Evolutionary conservation across 2,329 filamentous ascomycete genomes (phyloP), one percentile per base, ranked within the genome.

Genomic region (Piedraia hortae): DNA sequence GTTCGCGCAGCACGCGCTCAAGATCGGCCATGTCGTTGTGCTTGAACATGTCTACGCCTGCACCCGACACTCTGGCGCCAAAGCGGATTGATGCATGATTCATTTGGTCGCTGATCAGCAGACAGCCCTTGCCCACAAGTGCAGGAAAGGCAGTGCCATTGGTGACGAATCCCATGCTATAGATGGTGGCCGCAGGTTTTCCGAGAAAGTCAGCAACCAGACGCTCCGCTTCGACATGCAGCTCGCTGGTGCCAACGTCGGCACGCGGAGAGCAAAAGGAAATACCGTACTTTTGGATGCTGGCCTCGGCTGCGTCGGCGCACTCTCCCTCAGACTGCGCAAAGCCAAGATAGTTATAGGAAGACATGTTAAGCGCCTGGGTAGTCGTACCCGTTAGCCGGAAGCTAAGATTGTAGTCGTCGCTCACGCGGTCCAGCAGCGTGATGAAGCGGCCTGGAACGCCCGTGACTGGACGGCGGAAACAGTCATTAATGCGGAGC

Each of bases 261-360:
- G 62, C 63, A 25, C 82, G 66, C 15, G 80, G 67, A 43, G 80
- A 89, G 43, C 67, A 68, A 34, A 69, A 61, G 37, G 67, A 72
- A 31, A 93, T 63, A 18, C 82, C 80, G 38, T 89, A 85, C 40
- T 71, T 80, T 46, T 63, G 67, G 31, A 90, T 65, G 20, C 62
- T 63, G 20, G 80, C 70, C 50, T 97, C 85, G 3, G 82, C 75
- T 8, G 74, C 70, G 44, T 93, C 82, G 20, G 85, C 85, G 41
- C 85, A 97, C 18, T 85, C 82, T 6, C 85, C 85, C 33, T 93
- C 80, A 0, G 85, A 91, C 46, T 97, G 85, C 22, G 85, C 85
- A 38, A 97, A 97, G 19, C 85, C 85, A 12, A 97, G 72, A 43
- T 97, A 97, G 49, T 97, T 97, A 59, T 97, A 97, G 1, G 85